Conservation (phyloP, 306 rosid genomes). For the Gleditsia sinensis region DNA sequence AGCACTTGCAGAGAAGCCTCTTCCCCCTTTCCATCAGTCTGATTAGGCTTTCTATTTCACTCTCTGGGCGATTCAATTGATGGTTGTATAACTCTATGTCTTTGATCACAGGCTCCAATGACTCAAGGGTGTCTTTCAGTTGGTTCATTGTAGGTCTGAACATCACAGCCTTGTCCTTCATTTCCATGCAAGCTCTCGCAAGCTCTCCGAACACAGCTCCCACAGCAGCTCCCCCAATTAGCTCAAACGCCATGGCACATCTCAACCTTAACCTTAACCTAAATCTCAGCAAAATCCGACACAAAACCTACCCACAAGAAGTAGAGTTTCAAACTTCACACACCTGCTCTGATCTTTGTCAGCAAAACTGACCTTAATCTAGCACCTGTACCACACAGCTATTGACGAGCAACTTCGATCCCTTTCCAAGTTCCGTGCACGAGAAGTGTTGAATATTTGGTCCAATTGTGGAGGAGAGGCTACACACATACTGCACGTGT, state of each 20-base stretch:
- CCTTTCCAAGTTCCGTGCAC: too few relatives aligned
- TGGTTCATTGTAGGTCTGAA: neutral
- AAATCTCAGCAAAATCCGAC: neutral
- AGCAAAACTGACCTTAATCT: too few relatives aligned
- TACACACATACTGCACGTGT: too few relatives aligned
- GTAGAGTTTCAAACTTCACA: too few relatives aligned
- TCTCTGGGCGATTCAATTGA: neutral
- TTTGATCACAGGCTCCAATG: neutral
- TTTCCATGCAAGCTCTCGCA: neutral
- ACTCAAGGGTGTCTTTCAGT: neutral
- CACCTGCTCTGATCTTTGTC: too few relatives aligned
- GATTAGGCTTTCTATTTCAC: neutral
- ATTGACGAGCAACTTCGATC: too few relatives aligned
- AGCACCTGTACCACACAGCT: too few relatives aligned
- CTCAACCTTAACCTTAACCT: neutral
- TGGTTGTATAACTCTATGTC: neutral
- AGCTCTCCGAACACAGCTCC: neutral
- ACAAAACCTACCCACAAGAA: neutral
- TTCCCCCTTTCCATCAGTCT: neutral
- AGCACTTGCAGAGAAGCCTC: slow-evolving; percentile 16
- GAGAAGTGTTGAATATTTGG: too few relatives aligned
- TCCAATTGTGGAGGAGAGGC: too few relatives aligned
- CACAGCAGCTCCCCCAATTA: neutral
- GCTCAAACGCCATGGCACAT: neutral
- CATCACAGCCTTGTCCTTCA: too few relatives aligned